A percentile compares a stretch with the other conserved stretches of the same genome.
Evolutionary conservation across 139 green algal species (phyloP).

Genomic region (Chlorella sp.): DNA sequence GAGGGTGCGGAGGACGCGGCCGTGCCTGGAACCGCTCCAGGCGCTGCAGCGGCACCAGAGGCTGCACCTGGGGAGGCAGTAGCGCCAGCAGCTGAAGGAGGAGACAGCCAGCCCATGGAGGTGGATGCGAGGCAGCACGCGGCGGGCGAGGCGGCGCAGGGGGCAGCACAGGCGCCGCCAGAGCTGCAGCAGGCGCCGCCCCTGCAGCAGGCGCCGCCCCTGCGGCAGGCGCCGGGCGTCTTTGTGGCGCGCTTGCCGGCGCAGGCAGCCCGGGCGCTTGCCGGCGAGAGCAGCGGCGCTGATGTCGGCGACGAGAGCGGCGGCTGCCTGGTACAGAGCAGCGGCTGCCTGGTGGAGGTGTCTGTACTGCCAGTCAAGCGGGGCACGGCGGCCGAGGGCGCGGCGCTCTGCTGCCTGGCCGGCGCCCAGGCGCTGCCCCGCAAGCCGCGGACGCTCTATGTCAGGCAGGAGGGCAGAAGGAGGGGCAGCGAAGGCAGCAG

Average conservation of each 20-base stretch:
- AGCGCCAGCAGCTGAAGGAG: not conserved
- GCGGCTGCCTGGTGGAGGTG: conserved; percentile 22
- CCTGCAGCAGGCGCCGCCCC: not conserved
- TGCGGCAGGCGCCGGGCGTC: not conserved
- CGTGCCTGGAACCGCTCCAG: conserved; percentile 6
- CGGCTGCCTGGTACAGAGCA: not conserved
- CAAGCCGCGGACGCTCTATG: not conserved
- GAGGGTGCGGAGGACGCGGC: not conserved
- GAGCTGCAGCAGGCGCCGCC: not conserved
- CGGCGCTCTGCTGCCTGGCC: conserved; percentile 8
- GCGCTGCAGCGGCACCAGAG: not conserved
- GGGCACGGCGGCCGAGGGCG: conserved; percentile 10
- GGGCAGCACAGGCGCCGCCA: conserved; percentile 4
- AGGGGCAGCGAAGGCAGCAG: not conserved
- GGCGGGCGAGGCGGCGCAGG: no score
- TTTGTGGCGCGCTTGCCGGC: not conserved
- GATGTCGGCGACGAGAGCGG: not conserved
- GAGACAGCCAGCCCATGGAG: not conserved
- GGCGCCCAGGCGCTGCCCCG: not conserved
- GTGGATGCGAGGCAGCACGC: not conserved
- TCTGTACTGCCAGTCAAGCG: conserved; percentile 12
- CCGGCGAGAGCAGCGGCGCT: not conserved
- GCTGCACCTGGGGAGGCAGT: not conserved
- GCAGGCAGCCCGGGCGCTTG: not conserved
- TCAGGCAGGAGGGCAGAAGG: not conserved